These are phyloP conservation scores for Candida adriatica DNA, from an alignment of 805 yeast genomes.

Conservation along the genomic window DNA sequence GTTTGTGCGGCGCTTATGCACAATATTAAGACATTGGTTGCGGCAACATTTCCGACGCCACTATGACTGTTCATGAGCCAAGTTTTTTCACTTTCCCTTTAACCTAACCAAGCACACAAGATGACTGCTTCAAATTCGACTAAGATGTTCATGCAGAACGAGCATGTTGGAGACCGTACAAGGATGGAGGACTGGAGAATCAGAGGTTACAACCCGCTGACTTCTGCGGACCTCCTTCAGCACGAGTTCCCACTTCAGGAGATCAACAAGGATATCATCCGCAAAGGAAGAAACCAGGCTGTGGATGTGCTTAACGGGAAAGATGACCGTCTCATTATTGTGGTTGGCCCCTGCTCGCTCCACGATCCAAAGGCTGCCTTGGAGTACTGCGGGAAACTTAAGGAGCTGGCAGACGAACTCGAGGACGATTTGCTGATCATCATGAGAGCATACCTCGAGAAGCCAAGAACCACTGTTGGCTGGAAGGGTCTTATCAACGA, in stretches of 20 bases:
- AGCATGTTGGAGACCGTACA: conserved; percentile 74
- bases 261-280: conserved; percentile 52
- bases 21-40: too few relatives aligned
- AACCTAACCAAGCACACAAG: not conserved
- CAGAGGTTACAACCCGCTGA: conserved; percentile 87
- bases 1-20: too few relatives aligned
- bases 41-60: too few relatives aligned
- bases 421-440: conserved; percentile 75
- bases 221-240: conserved; percentile 92
- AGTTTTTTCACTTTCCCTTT: too few relatives aligned
- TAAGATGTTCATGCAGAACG: conserved; percentile 77
- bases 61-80: too few relatives aligned
- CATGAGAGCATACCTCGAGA: conserved; percentile 97
- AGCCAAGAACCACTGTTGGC: conserved; percentile 98
- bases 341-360: conserved; percentile 95
- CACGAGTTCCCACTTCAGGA: conserved; percentile 71
- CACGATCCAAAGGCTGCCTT: conserved; percentile 91
- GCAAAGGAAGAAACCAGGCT: conserved; percentile 71
- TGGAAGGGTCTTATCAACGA: conserved; percentile 98
- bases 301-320: conserved; percentile 67
- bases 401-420: conserved; percentile 50
- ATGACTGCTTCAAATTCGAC: conserved; percentile 7
- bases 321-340: conserved; percentile 82
- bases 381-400: conserved; percentile 72
- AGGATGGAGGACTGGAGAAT: conserved; percentile 75